Percentiles rank a stretch among this genome's conserved stretches.
Evolutionary conservation across 805 yeast genomes (phyloP).

Genomic region (Wickerhamomyces subpelliculosus): DNA sequence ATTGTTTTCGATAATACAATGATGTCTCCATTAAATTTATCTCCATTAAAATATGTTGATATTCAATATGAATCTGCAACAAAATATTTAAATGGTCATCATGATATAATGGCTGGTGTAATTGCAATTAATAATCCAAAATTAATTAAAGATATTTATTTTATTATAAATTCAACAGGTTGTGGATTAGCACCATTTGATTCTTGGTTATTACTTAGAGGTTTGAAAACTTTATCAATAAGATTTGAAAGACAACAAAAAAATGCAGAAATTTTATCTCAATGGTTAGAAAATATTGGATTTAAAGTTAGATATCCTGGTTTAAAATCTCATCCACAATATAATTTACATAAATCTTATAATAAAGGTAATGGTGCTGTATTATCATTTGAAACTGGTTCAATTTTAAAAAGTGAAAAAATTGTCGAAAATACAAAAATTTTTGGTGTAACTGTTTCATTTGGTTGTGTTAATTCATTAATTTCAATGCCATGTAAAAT

Average conservation of each 20-base stretch:
- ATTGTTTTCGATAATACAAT: conserved; percentile 92
- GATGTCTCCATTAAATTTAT: conserved; percentile 88
- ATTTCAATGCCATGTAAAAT: conserved; percentile 91
- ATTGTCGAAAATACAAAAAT: conserved; percentile 72
- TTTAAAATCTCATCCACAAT: conserved; percentile 70
- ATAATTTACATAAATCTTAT: conserved; percentile 68
- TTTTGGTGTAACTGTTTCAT: conserved; percentile 86
- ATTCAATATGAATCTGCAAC: conserved; percentile 93
- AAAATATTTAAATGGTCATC: conserved; percentile 89
- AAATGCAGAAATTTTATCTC: conserved; percentile 71
- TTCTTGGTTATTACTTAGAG: conserved; percentile 82
- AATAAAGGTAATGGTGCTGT: conserved; percentile 89
- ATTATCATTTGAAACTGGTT: conserved; percentile 81
- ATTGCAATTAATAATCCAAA: conserved; percentile 60
- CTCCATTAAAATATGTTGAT: conserved; percentile 81
- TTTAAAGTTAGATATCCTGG: conserved; percentile 80
- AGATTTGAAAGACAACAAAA: conserved; percentile 84
- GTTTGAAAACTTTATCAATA: conserved; percentile 80
- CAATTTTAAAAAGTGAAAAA: conserved; percentile 53
- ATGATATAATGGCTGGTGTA: conserved; percentile 94
- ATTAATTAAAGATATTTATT: conserved; percentile 64
- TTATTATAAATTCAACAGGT: conserved; percentile 83
- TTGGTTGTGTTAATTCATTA: conserved; percentile 89
- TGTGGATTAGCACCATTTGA: conserved; percentile 91
- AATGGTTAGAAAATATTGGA: conserved; percentile 60